Percentiles rank a stretch among this genome's conserved stretches.
phyloP scores from a whole-genome alignment of 345 rosid genomes.

The Rhodamnia rubescens region DNA sequence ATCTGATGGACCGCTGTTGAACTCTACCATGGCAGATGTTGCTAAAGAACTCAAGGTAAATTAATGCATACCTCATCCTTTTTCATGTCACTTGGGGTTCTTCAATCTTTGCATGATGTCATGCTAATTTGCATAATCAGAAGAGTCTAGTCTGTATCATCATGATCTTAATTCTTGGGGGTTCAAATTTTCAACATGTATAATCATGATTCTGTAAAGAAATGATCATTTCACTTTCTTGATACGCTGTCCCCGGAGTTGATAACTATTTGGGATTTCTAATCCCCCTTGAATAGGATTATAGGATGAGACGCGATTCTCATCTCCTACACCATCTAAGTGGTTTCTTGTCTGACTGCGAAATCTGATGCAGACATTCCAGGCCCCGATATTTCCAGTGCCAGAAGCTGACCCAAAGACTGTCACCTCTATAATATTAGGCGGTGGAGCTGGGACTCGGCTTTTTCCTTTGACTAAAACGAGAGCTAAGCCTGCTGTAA shows the following conservation, averaged over 20 bases:
- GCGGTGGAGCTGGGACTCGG: constrained; percentile 85
- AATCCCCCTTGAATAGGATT: neutral
- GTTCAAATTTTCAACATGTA: neutral
- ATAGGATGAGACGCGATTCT: neutral
- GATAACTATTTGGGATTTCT: neutral
- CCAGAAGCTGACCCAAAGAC: constrained; percentile 61
- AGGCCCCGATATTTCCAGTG: constrained; percentile 18
- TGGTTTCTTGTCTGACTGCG: neutral
- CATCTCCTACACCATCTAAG: neutral
- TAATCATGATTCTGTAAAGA: neutral
- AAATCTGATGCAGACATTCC: constrained; percentile 23
- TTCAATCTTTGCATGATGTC: neutral
- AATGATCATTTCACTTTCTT: neutral
- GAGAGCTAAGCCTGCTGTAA: constrained; percentile 84
- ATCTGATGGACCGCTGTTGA: constrained; percentile 9
- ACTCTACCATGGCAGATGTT: constrained; percentile 44
- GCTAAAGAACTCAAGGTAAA: constrained; percentile 40
- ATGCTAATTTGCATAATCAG: neutral
- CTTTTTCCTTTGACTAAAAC: constrained; percentile 67
- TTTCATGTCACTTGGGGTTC: neutral
- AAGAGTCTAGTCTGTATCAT: neutral
- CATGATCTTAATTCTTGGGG: neutral
- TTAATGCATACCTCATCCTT: neutral
- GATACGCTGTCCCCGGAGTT: neutral
- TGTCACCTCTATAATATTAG: constrained; percentile 69